Base-by-base conservation (phyloP, 2,329 filamentous ascomycete genomes). In the Cercospora zeae-maydis region DNA sequence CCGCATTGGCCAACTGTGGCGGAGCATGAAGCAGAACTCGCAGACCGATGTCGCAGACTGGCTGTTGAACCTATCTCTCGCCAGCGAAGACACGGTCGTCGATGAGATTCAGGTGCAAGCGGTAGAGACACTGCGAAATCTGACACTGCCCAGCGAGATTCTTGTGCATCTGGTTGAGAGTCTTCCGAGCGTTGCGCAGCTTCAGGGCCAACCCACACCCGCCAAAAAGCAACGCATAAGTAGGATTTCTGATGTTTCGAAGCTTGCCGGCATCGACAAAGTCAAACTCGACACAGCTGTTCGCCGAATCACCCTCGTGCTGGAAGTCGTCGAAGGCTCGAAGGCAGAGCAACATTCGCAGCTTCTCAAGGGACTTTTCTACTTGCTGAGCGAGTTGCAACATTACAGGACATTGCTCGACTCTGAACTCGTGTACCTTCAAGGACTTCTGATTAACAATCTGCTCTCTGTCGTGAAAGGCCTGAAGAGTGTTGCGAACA, bases 401-500 rank as follows among this genome's bases (percentile, higher is more conserved):
- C 89, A 92, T 64, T 90, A 95, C 74, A 89, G 91, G 74, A 85
- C 87, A 27, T 86, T 93, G 62, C 86, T 93, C 27, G 88, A 90
- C 45, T 93, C 92, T 0, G 93, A 96, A 73, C 84, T 97, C 65
- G 91, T 92, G 14, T 98, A 98, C 78, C 81, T 98, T 45, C 90
- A 98, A 75, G 91, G 90, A 67, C 79, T 98, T 58, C 87, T 95
- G 7, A 83, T 99, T 39, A 86, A 89, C 67, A 92, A 90, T 70
- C 82, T 99, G 34, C 81, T 93, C 56, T 87, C 89, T 45, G 96
- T 98, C 78, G 87, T 98, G 69, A 89, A 92, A 63, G 86, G 86
- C 0, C 88, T 90, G 71, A 90, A 90, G 76, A 72, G 69, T 58
- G 65, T 61, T 8, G 55, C 70, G 66, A 70, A 74, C 53, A 70